These are phyloP conservation scores for Carex cristatella DNA, from an alignment of 176 grass and related monocot genomes.

Conservation along the genomic window DNA sequence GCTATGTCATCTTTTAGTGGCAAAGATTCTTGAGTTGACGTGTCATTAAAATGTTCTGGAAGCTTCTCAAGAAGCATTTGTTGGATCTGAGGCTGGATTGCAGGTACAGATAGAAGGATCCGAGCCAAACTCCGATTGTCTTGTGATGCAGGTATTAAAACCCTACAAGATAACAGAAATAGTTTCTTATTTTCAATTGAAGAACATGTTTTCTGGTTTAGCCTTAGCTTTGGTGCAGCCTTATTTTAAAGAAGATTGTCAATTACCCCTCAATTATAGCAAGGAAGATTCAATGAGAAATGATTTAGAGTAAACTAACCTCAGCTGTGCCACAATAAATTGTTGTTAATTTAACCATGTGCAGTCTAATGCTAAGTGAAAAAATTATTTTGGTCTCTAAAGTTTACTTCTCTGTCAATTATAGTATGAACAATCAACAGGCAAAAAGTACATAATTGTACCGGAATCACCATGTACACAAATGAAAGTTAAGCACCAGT, in stretches of 20 bases:
- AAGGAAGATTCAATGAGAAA: neutral
- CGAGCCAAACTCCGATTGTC: slow-evolving; percentile 46
- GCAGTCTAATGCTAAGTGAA: neutral
- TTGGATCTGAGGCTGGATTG: slow-evolving; percentile 62
- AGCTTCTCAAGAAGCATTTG: slow-evolving; percentile 81
- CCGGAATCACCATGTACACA: neutral
- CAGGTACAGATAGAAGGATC: slow-evolving; percentile 57
- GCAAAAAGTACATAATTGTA: neutral
- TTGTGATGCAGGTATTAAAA: slow-evolving; percentile 34
- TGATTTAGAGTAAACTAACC: neutral
- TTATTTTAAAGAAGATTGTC: neutral
- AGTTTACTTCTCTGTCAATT: neutral
- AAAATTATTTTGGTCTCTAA: neutral
- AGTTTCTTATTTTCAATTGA: neutral
- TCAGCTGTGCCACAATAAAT: neutral
- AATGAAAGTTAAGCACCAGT: neutral
- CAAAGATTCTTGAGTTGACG: slow-evolving; percentile 27
- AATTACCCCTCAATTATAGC: neutral
- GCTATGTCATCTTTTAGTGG: slow-evolving; percentile 62
- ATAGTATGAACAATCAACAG: neutral
- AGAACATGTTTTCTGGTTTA: neutral
- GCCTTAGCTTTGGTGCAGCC: neutral
- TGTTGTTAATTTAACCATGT: neutral
- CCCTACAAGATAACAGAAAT: slow-evolving; percentile 13
- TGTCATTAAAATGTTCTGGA: slow-evolving; percentile 70